Evolutionary conservation across 805 yeast species (phyloP).

Genomic region (Ogataea degrootiae): DNA sequence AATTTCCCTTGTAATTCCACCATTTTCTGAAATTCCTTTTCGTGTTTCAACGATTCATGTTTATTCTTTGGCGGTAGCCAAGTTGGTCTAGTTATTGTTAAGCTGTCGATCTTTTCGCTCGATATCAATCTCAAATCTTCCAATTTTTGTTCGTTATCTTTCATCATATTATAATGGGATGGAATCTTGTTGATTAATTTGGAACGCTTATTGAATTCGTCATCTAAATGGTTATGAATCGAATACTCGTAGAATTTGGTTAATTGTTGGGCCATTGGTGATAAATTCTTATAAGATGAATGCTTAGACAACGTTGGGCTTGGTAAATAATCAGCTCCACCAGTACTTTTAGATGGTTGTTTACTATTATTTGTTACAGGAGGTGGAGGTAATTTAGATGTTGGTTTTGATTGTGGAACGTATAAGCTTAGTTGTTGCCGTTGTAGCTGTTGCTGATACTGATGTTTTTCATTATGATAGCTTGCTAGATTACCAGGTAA

Average conservation of each 20-base stretch:
- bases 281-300: constrained; percentile 23
- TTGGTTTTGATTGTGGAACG: neutral
- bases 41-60: constrained; percentile 51
- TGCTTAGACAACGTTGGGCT: constrained; percentile 24
- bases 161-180: constrained; percentile 28
- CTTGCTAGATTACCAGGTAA: constrained; percentile 36
- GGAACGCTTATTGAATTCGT: constrained; percentile 34
- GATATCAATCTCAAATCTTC: constrained; percentile 62
- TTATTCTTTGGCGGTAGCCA: constrained; percentile 65
- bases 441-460: neutral
- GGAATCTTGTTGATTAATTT: constrained; percentile 34
- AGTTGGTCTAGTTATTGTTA: constrained; percentile 63
- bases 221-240: constrained; percentile 30
- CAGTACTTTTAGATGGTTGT: neutral
- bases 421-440: neutral
- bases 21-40: constrained; percentile 43
- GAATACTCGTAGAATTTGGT: constrained; percentile 38
- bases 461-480: neutral
- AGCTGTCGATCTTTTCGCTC: constrained; percentile 48
- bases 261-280: constrained; percentile 35
- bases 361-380: no score
- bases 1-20: constrained; percentile 30
- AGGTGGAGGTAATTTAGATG: no score
- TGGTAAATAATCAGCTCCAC: constrained; percentile 5
- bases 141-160: constrained; percentile 34